A percentile compares a stretch with the other conserved stretches of the same genome.
phyloP scores from a whole-genome alignment of 257 asterid species.

The Primulina tabacum region DNA sequence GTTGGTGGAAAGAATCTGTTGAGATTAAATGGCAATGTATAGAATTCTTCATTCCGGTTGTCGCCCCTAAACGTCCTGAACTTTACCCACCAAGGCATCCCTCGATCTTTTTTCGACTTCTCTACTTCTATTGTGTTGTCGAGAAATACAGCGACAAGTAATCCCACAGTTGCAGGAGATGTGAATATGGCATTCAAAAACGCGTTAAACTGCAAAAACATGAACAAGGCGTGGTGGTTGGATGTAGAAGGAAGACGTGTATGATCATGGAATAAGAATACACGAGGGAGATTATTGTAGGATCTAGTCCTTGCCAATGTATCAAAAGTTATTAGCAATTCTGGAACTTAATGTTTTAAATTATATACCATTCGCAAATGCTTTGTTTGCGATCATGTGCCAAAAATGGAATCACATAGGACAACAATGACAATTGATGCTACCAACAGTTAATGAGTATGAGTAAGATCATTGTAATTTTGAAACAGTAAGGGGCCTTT shows the following conservation, averaged over 20 bases:
- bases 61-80: conserved; percentile 94
- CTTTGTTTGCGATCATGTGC: neutral
- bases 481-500: neutral
- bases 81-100: conserved; percentile 99
- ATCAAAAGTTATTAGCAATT: neutral
- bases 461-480: neutral
- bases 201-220: conserved; percentile 75
- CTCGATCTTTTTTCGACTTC: conserved; percentile 85
- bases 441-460: neutral
- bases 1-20: conserved; percentile 97
- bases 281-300: neutral
- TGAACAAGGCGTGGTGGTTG: neutral
- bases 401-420: neutral
- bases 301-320: neutral
- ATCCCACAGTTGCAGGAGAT: conserved; percentile 81
- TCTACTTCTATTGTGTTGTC: conserved; percentile 96
- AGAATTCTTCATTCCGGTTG: conserved; percentile 90
- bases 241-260: neutral
- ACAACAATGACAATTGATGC: neutral
- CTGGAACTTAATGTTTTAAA: too few relatives aligned
- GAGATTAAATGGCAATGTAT: conserved; percentile 88
- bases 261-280: neutral
- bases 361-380: neutral
- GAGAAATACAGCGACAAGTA: conserved; percentile 76
- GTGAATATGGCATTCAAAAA: conserved; percentile 80